Evolutionary conservation across 345 rosid species (phyloP), one percentile per base, ranked within the genome.

Genomic region (Ceriops zippeliana): DNA sequence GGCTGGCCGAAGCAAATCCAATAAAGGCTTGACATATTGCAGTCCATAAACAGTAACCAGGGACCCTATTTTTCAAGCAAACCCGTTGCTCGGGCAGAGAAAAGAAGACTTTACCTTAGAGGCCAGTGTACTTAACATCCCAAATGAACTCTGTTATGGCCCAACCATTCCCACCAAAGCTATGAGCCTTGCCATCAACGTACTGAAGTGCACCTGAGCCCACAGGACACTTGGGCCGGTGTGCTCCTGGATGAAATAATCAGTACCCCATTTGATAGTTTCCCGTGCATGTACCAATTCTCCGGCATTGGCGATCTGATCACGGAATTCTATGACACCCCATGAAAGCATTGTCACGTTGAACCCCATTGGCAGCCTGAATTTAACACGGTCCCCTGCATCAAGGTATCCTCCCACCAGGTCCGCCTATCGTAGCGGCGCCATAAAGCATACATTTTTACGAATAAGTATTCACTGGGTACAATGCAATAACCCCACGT

Each of bases 101-200:
- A 28, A 35, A 26, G 30, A 38, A 11, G 16, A 20, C 16, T 53
- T 57, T 68, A 72, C 76, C 73, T 67, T 28, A 2, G 80, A 72
- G 52, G 67, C 80, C 80, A 60, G 76, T 67, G 42, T 72, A 77
- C 32, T 77, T 77, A 53, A 72, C 76, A 52, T 77, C 80, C 80
- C 80, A 77, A 17, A 74, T 68, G 61, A 77, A 77, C 70, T 77
- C 80, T 20, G 66, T 58, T 11, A 77, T 73, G 76, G 76, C 73
- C 80, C 76, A 77, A 47, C 70, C 69, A 38, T n/a, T 65, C 32
- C 76, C 76, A 6, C 76, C 76, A 42, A 77, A 64, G 42, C 30
- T 2, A 26, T 37, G 38, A 52, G 76, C 71, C 5, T 72, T 63
- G 30, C 42, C 31, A 6, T 72, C 46, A 6, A 68, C 71, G 37